Evolutionary conservation across 805 yeast species (phyloP).

Genomic region (Candida coleopterorum): DNA sequence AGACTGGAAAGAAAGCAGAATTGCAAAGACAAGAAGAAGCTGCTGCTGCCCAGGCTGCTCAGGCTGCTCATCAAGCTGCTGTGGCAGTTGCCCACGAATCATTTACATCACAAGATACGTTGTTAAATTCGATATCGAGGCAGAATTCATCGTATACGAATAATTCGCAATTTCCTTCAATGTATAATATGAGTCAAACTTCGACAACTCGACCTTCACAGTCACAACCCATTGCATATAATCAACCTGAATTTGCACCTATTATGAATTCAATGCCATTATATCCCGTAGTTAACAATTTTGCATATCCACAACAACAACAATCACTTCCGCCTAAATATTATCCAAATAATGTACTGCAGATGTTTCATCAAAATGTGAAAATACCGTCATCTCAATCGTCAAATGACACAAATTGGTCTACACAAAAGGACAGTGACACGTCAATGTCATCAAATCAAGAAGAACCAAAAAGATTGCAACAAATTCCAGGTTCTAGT

Average conservation of each 20-base stretch:
- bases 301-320: slow-evolving; percentile 22
- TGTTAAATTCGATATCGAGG: slow-evolving; percentile 6
- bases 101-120: slow-evolving; percentile 5
- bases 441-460: slow-evolving; percentile 31
- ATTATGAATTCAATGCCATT: slow-evolving; percentile 1
- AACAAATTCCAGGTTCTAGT: slow-evolving; percentile 43
- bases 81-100: slow-evolving; percentile 5
- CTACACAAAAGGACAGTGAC: slow-evolving; percentile 34
- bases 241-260: slow-evolving; percentile 6
- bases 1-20: slow-evolving; percentile 15
- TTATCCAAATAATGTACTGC: slow-evolving; percentile 7
- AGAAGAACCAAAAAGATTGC: slow-evolving; percentile 15
- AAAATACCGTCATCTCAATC: slow-evolving; percentile 28
- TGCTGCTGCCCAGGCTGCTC: too few species aligned
- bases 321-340: slow-evolving; percentile 11
- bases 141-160: slow-evolving; percentile 8
- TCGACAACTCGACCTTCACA: background rate
- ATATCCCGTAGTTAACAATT: slow-evolving; percentile 8
- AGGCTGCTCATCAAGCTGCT: slow-evolving; percentile 2
- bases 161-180: slow-evolving; percentile 4
- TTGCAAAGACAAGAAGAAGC: slow-evolving; percentile 6
- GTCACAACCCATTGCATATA: slow-evolving; percentile 7
- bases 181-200: slow-evolving; percentile 7
- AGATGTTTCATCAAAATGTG: slow-evolving; percentile 5
- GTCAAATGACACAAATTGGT: slow-evolving; percentile 43